Evolutionary conservation across 2,329 filamentous ascomycete genomes (phyloP), one percentile per base, ranked within the genome.

Genomic region (Clonostachys byssicola): DNA sequence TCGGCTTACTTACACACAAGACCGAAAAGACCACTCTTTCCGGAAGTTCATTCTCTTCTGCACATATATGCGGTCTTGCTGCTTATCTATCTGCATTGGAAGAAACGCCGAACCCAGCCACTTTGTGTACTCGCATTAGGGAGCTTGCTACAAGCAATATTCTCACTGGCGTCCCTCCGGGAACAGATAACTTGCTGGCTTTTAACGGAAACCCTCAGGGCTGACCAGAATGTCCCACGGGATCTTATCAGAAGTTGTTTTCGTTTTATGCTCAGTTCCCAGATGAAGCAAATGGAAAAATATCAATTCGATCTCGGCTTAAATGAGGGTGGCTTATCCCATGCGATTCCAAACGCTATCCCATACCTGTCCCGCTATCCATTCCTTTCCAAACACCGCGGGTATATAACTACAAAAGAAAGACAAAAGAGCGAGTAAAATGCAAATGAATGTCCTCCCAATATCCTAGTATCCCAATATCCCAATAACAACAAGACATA

Each of bases 101-200:
- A 35, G 35, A 40, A 38, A 16, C 20, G 12, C 18, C 40, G 10
- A 81, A 18, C 71, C 64, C 34, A 86, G 56, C 1, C 74, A 74
- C 7, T 73, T 68, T 64, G 47, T 77, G 77, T 0, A 83, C 82
- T 0, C 81, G 83, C 47, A 87, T 85, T 4, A 83, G 83, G 2
- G 81, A 85, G 1, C 83, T 83, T 0, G 83, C 44, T 2, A 46
- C 44, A 13, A 13, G 30, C 12, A 38, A 38, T 39, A 61, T 63
- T 46, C 59, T 77, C 49, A 57, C 58, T 14, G 47, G 54, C 34
- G 49, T 68, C 7, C 65, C 63, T 10, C 53, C 55, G 36, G 52
- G 57, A 17, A 68, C 63, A 12, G 54, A 56, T 44, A 68, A 68
- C 56, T 54, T 55, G 45, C 57, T 68, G n/a, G 62, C 60, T 16